These are phyloP conservation scores for Cinnamomum chago DNA, from an alignment of 164 flowering plant species.

Conservation along the genomic window DNA sequence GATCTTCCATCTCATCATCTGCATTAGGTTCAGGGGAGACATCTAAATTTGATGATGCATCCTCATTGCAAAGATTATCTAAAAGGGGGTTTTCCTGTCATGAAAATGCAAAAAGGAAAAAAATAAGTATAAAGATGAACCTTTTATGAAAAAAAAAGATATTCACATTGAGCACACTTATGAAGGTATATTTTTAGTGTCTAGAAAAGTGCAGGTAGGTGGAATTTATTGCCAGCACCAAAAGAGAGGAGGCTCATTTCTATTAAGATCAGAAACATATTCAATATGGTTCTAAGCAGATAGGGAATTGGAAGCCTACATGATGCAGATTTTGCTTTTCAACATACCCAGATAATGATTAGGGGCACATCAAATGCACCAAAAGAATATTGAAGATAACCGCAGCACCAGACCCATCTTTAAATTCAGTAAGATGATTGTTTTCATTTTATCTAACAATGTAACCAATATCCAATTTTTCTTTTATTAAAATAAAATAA, in stretches of 20 bases:
- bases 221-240: background rate
- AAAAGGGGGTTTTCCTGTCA: constrained; percentile 43
- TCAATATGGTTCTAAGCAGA: background rate
- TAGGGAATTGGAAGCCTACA: background rate
- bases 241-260: too few species aligned
- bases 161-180: background rate
- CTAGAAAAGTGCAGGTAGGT: background rate
- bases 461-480: too few species aligned
- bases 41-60: constrained; percentile 57
- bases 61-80: constrained; percentile 55
- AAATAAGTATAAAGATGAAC: background rate
- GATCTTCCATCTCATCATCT: constrained; percentile 49
- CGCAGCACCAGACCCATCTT: background rate
- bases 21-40: constrained; percentile 45
- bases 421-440: background rate
- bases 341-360: background rate
- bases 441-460: too few species aligned
- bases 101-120: background rate
- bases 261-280: background rate
- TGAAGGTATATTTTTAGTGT: background rate
- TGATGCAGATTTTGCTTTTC: background rate
- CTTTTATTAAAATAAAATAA: too few species aligned
- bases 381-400: background rate
- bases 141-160: background rate
- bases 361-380: background rate